Conservation (phyloP, 768 basidiomycete species). For the Holtermannia corniformis region DNA sequence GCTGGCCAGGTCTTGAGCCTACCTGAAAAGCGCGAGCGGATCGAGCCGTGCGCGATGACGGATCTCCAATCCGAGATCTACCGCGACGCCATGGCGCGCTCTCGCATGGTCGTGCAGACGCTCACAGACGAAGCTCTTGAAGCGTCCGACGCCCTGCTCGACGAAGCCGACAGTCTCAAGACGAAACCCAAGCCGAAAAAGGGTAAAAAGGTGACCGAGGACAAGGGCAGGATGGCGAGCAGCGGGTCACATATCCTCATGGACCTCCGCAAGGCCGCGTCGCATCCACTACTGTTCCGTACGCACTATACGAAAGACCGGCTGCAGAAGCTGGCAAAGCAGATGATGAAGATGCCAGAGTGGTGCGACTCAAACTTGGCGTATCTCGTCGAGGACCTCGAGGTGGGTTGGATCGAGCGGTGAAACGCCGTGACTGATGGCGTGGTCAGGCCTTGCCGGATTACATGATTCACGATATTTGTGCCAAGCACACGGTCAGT, state of each 20-base stretch:
- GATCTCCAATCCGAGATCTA: conserved; percentile 72
- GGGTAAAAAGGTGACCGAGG: conserved; percentile 22
- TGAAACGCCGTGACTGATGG: conserved; percentile 1
- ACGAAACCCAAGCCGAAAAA: conserved; percentile 50
- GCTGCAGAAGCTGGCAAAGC: conserved; percentile 64
- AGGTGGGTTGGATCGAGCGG: conserved; percentile 26
- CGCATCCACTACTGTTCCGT: conserved; percentile 93
- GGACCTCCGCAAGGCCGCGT: conserved; percentile 92
- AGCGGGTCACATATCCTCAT: conserved; percentile 90
- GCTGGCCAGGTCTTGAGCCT: conserved; percentile 66
- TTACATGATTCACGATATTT: conserved; percentile 82
- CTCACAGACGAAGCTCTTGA: conserved; percentile 34
- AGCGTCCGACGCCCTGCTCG: conserved; percentile 34
- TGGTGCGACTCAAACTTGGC: conserved; percentile 76
- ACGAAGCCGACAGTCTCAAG: conserved; percentile 25
- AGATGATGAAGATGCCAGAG: conserved; percentile 80
- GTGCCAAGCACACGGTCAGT: conserved; percentile 71
- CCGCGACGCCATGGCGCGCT: conserved; percentile 70
- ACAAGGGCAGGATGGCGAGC: conserved; percentile 46
- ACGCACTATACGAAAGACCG: conserved; percentile 67
- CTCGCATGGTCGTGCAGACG: conserved; percentile 54
- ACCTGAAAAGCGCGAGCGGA: conserved; percentile 82
- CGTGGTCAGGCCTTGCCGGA: conserved; percentile 86
- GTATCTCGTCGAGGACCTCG: conserved; percentile 92
- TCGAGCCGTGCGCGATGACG: conserved; percentile 94